Evolutionary conservation across 2,329 filamentous ascomycete genomes (phyloP).

Genomic region (Paecilomyces sp.): DNA sequence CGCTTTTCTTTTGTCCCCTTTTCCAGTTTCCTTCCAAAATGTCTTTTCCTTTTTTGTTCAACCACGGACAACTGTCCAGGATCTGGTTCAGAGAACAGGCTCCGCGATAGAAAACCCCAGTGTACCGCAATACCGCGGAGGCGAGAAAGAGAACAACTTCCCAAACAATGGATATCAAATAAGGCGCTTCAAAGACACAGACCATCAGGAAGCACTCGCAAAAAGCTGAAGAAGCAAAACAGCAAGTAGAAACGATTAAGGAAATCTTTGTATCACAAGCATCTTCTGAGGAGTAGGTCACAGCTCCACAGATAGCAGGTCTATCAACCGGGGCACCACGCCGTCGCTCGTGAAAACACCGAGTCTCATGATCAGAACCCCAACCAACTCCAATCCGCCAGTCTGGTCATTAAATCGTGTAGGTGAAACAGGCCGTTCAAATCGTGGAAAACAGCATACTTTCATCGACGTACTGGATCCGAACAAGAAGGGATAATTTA

Average conservation of each 20-base stretch:
- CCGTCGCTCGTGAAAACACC: background rate
- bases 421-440: slow-evolving; percentile 1
- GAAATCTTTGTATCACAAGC: background rate
- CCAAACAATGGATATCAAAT: background rate
- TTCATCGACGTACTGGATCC: background rate
- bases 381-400: slow-evolving; percentile 20
- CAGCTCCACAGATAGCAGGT: background rate
- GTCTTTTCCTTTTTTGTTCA: background rate
- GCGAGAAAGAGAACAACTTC: background rate
- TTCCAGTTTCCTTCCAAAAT: background rate
- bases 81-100: background rate
- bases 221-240: background rate
- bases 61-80: background rate
- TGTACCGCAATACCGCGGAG: background rate
- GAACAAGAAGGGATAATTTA: background rate
- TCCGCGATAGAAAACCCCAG: background rate
- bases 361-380: background rate
- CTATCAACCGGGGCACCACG: background rate
- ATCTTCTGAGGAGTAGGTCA: background rate
- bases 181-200: background rate
- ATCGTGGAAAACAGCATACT: background rate
- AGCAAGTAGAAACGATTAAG: background rate
- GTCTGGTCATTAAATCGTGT: slow-evolving; percentile 23
- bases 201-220: no score
- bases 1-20: background rate